phyloP scores from a whole-genome alignment of 345 rosid genomes.

The Melastoma malabathricum region DNA sequence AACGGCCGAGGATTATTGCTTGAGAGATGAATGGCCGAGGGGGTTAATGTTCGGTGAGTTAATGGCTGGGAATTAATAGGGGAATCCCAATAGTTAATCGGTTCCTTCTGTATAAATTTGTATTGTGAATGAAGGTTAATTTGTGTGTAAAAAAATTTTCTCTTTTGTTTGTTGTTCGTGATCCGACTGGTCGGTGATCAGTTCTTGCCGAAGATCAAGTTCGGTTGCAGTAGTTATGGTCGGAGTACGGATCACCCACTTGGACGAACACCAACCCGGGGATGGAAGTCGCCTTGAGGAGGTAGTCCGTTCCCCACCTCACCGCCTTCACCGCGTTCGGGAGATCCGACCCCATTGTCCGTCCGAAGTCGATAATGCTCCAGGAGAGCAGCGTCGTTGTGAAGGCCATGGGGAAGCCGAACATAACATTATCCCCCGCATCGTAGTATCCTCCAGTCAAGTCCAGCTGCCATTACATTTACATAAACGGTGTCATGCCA shows the following conservation, averaged over 20 bases:
- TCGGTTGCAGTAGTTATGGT: slow-evolving; percentile 47
- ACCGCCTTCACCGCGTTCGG: slow-evolving; percentile 52
- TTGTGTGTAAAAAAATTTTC: no score
- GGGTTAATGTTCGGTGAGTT: no score
- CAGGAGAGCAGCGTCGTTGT: slow-evolving; percentile 80
- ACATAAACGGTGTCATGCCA: no score
- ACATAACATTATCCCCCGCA: slow-evolving; percentile 91
- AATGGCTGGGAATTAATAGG: no score
- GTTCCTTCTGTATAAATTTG: no score
- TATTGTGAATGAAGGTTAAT: no score
- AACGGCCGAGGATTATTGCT: no score
- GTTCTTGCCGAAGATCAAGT: no score
- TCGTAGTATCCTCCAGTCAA: slow-evolving; percentile 90
- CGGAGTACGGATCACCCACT: slow-evolving; percentile 79
- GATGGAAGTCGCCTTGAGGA: slow-evolving; percentile 61
- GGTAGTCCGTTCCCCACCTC: slow-evolving; percentile 80
- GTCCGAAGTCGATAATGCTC: slow-evolving; percentile 88
- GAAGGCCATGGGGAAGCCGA: slow-evolving; percentile 97
- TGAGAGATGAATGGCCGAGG: no score
- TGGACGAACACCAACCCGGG: slow-evolving; percentile 63
- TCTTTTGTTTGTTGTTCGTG: no score
- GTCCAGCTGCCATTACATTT: slow-evolving; percentile 34
- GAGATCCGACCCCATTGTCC: slow-evolving; percentile 68
- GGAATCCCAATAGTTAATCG: no score
- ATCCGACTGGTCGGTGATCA: no score